Percentiles rank a stretch among this genome's conserved stretches.
phyloP scores from a whole-genome alignment of 164 flowering plant species.

The Magnolia officinalis region DNA sequence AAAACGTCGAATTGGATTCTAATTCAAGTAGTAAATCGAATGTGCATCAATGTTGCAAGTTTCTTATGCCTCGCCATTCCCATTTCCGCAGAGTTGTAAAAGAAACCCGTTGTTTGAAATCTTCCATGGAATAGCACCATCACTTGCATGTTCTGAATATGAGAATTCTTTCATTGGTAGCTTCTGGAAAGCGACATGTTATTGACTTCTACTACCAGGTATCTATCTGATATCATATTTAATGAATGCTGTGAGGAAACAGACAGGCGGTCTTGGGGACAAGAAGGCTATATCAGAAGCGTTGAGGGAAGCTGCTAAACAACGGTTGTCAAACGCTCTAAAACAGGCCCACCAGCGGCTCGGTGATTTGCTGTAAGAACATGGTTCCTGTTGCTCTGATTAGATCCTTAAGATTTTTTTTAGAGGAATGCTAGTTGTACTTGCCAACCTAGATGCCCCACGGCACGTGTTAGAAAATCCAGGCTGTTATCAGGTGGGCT shows the following conservation, averaged over 20 bases:
- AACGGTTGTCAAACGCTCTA: constrained; percentile 55
- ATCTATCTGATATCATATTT: neutral
- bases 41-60: neutral
- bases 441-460: no score
- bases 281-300: constrained; percentile 58
- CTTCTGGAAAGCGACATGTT: neutral
- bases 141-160: no score
- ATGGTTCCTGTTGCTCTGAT: neutral
- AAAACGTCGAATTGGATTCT: no score
- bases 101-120: neutral
- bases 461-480: no score
- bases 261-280: constrained; percentile 37
- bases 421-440: no score
- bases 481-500: no score
- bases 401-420: no score
- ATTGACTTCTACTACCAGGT: neutral
- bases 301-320: constrained; percentile 55
- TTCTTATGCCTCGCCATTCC: neutral
- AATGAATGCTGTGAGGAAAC: constrained; percentile 2
- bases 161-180: neutral
- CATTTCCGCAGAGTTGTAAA: neutral
- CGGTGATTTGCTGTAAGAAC: constrained; percentile 40
- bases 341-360: constrained; percentile 60
- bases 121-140: neutral
- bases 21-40: neutral